Evolutionary conservation across 2,329 filamentous ascomycete species (phyloP), one percentile per base, ranked within the genome.

Genomic region (Tolypocladium inflatum): DNA sequence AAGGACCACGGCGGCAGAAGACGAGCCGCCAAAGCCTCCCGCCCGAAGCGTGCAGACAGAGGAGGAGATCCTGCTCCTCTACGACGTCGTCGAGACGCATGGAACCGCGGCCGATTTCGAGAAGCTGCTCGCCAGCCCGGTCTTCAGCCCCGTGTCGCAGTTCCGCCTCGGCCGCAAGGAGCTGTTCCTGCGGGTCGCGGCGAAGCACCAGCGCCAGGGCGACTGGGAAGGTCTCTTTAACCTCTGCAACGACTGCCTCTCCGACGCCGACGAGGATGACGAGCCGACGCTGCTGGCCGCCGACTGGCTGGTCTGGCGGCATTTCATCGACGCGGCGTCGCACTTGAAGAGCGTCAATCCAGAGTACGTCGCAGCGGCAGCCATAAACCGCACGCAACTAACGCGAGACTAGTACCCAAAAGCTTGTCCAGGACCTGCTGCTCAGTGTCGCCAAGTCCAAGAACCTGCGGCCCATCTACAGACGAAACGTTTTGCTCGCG

Each of bases 11-110:
- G 54, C 62, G 2, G 54, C 65, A 15, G 61, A 59, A 13, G 62
- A 66, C 4, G 59, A 61, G 39, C 51, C 63, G 4, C 56, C 59
- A 6, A 66, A 66, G 43, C 50, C 59, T 54, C 61, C 72, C 41
- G 54, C 64, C 23, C 63, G 73, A 61, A 64, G 63, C 7, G 69
- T 81, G 37, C 71, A 73, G 43, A 74, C 74, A 0, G 80, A 82
- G 59, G 77, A 82, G 58, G 80, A 82, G 60, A 73, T 79, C 2
- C 69, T 78, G 0, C 71, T 82, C 2, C 73, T 80, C 21, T 82
- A 80, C 60, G 72, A 76, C 1, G 72, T 82, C 26, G 65, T 79
- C 0, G 71, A 75, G 37, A 71, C 70, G 4, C 76, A 80, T 11
- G 78, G 75, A 0, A 71, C 71, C 1, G 64, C 67, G 0, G 73